These are phyloP conservation scores for Melocanna baccifera DNA, from an alignment of 176 grass and related monocot species.

Conservation along the genomic window DNA sequence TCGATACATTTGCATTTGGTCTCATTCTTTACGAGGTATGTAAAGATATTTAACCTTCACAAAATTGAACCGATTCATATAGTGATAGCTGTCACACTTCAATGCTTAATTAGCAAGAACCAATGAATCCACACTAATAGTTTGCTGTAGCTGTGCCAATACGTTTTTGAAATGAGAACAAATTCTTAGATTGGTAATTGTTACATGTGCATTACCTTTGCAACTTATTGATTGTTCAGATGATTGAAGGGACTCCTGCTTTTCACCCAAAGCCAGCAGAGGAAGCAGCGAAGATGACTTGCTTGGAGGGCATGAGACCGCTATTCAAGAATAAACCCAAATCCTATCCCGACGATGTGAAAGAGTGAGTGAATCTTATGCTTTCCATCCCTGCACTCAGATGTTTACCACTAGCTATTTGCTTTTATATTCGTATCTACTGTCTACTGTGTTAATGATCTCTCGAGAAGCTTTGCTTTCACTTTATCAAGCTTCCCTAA, in stretches of 20 bases:
- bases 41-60: conserved; percentile 3
- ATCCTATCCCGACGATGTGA: conserved; percentile 61
- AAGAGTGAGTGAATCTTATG: conserved; percentile 60
- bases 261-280: conserved; percentile 59
- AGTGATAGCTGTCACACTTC: background rate
- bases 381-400: background rate
- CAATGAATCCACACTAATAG: background rate
- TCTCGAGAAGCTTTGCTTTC: background rate
- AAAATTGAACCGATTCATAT: background rate
- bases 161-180: background rate
- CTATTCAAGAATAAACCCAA: conserved; percentile 77
- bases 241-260: conserved; percentile 76
- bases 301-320: conserved; percentile 69
- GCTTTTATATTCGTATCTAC: background rate
- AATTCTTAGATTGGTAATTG: background rate
- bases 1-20: conserved; percentile 85
- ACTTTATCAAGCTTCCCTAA: background rate
- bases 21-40: conserved; percentile 92
- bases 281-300: conserved; percentile 76
- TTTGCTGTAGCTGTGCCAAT: background rate
- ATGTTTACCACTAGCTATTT: background rate
- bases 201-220: background rate
- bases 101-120: background rate
- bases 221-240: conserved; percentile 49
- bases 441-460: background rate